These are phyloP conservation scores for Neurospora pannonica DNA, from an alignment of 495 filamentous ascomycete species.

Conservation along the genomic window DNA sequence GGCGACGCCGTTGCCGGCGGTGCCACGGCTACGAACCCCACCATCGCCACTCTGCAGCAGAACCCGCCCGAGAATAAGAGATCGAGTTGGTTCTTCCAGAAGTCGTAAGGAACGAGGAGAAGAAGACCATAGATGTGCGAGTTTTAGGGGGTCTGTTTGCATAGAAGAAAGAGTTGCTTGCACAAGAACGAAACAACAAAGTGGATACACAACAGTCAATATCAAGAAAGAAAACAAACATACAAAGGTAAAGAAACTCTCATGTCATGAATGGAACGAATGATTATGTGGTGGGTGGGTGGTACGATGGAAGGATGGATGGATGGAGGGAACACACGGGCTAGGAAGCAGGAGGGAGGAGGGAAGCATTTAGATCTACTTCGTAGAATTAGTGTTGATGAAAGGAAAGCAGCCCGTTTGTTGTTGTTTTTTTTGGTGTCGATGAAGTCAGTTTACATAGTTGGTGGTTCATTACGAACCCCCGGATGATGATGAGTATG, in stretches of 20 bases:
- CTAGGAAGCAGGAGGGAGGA: background rate
- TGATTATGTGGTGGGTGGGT: background rate
- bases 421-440: background rate
- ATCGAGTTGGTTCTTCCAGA: conserved; percentile 50
- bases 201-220: background rate
- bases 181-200: background rate
- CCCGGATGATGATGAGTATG: background rate
- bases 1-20: conserved; percentile 59
- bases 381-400: background rate
- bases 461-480: background rate
- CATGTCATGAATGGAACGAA: conserved; percentile 1
- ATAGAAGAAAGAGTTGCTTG: background rate
- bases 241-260: background rate
- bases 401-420: background rate
- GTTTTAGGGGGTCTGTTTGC: background rate
- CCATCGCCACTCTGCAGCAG: conserved; percentile 44
- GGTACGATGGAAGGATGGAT: background rate
- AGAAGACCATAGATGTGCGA: conserved; percentile 1
- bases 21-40: conserved; percentile 36
- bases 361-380: background rate
- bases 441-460: background rate
- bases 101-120: conserved; percentile 19
- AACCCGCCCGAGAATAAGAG: conserved; percentile 42
- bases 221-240: background rate
- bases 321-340: background rate